These are phyloP conservation scores for Starmerella bombi DNA, from an alignment of 805 yeast species.

Conservation along the genomic window DNA sequence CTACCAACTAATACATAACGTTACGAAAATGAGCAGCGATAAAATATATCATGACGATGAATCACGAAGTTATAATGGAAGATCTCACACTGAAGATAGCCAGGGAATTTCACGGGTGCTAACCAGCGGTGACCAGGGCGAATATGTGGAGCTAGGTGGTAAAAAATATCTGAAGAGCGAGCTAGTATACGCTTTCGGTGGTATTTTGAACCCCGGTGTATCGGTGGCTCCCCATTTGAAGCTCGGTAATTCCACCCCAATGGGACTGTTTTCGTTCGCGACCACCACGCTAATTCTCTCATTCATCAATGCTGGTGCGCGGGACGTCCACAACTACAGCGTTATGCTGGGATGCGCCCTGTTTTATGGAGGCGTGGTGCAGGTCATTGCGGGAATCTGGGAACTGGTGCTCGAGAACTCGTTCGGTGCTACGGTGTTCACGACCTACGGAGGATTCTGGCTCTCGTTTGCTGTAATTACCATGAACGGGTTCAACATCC, in stretches of 20 bases:
- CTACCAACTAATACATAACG: too few relatives aligned
- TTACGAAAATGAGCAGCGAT: neutral
- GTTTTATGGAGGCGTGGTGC: slow-evolving; percentile 52
- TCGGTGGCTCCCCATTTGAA: slow-evolving; percentile 34
- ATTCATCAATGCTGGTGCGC: slow-evolving; percentile 41
- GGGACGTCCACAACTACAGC: slow-evolving; percentile 42
- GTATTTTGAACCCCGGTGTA: slow-evolving; percentile 35
- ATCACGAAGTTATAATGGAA: too few relatives aligned
- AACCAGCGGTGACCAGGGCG: slow-evolving; percentile 3
- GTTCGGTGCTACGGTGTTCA: slow-evolving; percentile 43
- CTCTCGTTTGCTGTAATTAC: slow-evolving; percentile 45
- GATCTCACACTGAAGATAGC: neutral
- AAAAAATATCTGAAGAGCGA: slow-evolving; percentile 34
- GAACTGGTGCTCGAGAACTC: slow-evolving; percentile 52
- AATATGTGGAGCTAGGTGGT: slow-evolving; percentile 30
- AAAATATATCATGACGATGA: neutral
- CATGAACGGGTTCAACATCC: slow-evolving; percentile 41
- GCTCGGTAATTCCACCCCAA: slow-evolving; percentile 52
- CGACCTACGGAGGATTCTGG: slow-evolving; percentile 50
- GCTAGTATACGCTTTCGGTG: slow-evolving; percentile 52
- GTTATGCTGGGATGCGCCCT: slow-evolving; percentile 48
- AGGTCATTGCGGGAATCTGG: slow-evolving; percentile 56
- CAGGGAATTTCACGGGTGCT: neutral
- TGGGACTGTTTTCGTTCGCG: slow-evolving; percentile 49
- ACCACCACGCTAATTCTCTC: slow-evolving; percentile 49